Conservation (phyloP, 2,329 filamentous ascomycete genomes). For the Sarocladium strictum region DNA sequence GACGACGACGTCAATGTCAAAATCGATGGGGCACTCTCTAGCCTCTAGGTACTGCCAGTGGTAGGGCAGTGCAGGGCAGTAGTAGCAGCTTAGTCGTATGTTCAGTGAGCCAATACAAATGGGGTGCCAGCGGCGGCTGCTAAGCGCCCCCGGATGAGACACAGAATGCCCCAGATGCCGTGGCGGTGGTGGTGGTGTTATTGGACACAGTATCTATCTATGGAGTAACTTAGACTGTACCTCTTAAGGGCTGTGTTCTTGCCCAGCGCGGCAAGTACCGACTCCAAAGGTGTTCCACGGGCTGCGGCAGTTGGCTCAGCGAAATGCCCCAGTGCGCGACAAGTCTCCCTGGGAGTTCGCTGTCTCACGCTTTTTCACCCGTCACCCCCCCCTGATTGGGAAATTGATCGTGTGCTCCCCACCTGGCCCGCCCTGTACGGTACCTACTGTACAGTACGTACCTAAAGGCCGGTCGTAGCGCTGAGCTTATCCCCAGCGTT, state of each 20-base stretch:
- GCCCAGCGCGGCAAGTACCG: no score
- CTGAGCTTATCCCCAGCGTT: background rate
- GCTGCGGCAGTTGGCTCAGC: background rate
- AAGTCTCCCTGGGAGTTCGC: no score
- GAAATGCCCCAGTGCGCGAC: no score
- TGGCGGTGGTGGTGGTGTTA: background rate
- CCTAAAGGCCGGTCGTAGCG: background rate
- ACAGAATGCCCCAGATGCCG: background rate
- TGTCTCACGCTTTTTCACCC: no score
- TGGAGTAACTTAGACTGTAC: no score
- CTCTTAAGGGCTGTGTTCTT: background rate
- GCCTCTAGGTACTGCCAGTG: no score
- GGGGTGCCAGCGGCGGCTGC: background rate
- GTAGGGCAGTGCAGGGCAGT: no score
- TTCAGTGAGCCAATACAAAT: no score
- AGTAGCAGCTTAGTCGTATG: no score
- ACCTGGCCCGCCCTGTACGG: background rate
- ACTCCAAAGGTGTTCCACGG: background rate
- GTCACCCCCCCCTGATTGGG: slow-evolving; percentile 4
- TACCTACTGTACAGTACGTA: background rate
- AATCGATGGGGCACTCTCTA: no score
- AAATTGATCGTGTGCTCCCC: slow-evolving; percentile 7
- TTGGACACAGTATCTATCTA: no score
- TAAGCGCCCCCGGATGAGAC: background rate
- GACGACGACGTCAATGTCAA: slow-evolving; percentile 2